Conservation (phyloP, 371 early-diverging fungal species). For the Syncephalastrum contaminatum region DNA sequence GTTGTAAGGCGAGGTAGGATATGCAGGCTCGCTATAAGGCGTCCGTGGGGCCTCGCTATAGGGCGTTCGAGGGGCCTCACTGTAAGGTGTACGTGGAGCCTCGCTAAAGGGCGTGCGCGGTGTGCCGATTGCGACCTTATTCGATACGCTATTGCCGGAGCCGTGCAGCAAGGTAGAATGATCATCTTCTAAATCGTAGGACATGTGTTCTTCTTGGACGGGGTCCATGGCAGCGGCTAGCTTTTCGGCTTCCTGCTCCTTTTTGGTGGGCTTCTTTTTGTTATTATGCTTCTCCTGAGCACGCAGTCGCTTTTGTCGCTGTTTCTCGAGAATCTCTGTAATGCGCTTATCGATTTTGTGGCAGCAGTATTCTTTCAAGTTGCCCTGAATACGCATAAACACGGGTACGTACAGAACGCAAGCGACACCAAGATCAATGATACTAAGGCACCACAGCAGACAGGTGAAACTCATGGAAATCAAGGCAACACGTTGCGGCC, state of each 20-base stretch:
- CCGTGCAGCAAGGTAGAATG: no score
- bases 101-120: slow-evolving; percentile 3
- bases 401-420: slow-evolving; percentile 79
- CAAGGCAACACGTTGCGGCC: slow-evolving; percentile 35
- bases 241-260: not conserved
- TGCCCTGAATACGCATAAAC: slow-evolving; percentile 79
- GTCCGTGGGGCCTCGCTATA: slow-evolving; percentile 6
- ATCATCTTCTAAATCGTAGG: no score
- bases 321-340: slow-evolving; percentile 35
- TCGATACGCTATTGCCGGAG: no score
- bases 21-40: slow-evolving; percentile 4
- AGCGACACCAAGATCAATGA: slow-evolving; percentile 59
- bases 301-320: slow-evolving; percentile 27
- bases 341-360: slow-evolving; percentile 87
- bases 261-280: slow-evolving; percentile 15
- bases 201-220: no score
- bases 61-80: slow-evolving; percentile 3
- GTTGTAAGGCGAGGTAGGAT: not conserved
- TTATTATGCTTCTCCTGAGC: slow-evolving; percentile 25
- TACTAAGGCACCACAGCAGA: slow-evolving; percentile 60
- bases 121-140: not conserved
- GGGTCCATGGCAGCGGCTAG: no score
- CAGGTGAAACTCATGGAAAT: slow-evolving; percentile 66
- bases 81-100: slow-evolving; percentile 3
- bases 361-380: slow-evolving; percentile 89